Evolutionary conservation across 148 eudicot species (phyloP), one percentile per base, ranked within the genome.

Genomic region (Amaranthus palmeri): DNA sequence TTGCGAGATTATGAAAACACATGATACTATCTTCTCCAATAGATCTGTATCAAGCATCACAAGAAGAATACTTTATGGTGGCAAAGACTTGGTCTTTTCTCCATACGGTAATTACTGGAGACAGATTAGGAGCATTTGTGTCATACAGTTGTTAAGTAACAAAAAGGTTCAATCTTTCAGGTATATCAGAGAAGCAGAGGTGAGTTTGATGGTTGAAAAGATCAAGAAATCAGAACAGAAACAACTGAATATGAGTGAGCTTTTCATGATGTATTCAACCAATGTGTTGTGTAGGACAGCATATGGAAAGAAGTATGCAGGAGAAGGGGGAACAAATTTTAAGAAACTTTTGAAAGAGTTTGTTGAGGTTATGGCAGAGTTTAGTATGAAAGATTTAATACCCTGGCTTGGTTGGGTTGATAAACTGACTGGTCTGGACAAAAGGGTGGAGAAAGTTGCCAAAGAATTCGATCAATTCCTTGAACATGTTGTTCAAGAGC

Each of bases 181-280:
- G 0, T 7, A 8, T 4, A 81, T 88, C n/a, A 81, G 91, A 43
- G 82, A 81, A 62, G 91, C 85, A 64, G 91, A 88, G 68, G 79
- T 82, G 0, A 57, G 10, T 0, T 25, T 68, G 3, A 66, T 86
- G 83, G 55, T 86, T 14, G 65, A 81, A 4, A 76, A 50, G 51
- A 78, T 91, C 3, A 51, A 7, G 51, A 52, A 15, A 0, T 70
- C 71, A 3, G 58, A 14, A 40, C 14, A 10, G 10, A 3, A 51
- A 4, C 58, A 69, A 4, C 68, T 86, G 77, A 74, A 87, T 56
- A 46, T 87, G 79, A 85, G 81, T 25, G 83, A 89, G 17, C 6
- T 76, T 67, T 64, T 86, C 2, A 9, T 54, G 49, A 18, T 57
- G 44, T n/a, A 71, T 4, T 65, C 78, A 0, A 86, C 68, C 50